Base-by-base conservation (phyloP, 225 moss, liverwort and hornwort genomes). In the Marchantia paleacea region DNA sequence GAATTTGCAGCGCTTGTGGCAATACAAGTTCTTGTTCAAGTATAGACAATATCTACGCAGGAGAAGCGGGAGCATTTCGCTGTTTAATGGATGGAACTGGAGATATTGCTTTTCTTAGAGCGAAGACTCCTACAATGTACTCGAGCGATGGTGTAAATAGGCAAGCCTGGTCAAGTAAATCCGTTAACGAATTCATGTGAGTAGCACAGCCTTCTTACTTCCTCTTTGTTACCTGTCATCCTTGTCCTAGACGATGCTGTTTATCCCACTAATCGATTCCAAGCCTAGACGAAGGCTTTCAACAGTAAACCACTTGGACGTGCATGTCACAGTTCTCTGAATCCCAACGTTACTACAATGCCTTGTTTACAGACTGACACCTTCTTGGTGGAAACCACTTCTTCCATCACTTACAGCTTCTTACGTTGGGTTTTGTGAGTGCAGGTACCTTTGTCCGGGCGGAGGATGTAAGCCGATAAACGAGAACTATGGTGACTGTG, bases 71-170 rank as follows among this genome's bases (percentile, higher is more conserved):
- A 58, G 86, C 86, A n/a, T 86, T 86, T 47, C 83, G 86, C 64
- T 86, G 86, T 57, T 75, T 86, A 13, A 80, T 86, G 86, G 86
- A 86, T 25, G 86, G 83, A 57, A 80, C 25, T 0, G 86, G 86
- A 74, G 86, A 86, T 47, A 83, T 86, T 55, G 86, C 86, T 6
- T 86, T 86, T 55, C 31, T 86, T 25, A 86, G 82, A 82, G 80
- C 86, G n/a, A 78, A 68, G 65, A 86, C 80, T 52, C 77, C 86
- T 29, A 80, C 77, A 6, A 72, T 86, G 73, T 86, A 82, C 73
- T 76, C 83, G 4, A 79, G 74, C 48, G 83, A 86, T 58, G 86
- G 83, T 25, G 78, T 73, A 9, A 82, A 82, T 52, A 80, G 77
- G 28, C 86, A 83, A 60, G 7, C 62, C 11, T 86, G 86, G 83